Evolutionary conservation across 352 stramenopile species (phyloP), one percentile per base, ranked within the genome.

Genomic region (Pythium phragmiticola): DNA sequence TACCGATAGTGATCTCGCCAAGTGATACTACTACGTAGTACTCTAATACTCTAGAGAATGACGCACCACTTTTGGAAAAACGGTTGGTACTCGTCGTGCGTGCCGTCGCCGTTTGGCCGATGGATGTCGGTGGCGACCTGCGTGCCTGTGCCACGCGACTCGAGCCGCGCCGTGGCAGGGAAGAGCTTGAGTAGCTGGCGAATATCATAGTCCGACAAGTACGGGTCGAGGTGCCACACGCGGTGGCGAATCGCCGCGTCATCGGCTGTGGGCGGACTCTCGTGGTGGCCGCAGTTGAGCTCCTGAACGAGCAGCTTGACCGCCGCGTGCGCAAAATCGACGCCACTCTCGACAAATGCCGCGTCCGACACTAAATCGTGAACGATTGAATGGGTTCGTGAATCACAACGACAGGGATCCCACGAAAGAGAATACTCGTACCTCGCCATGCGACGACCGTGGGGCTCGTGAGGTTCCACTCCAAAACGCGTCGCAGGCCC

Each of bases 31-130:
- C 14, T n/a, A 36, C 47, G 7, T 48, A 33, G 6, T 34, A 50
- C 8, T 60, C 14, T 37, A 39, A 39, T 39, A 13, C 7, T 33
- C 60, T 63, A 92, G 23, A 92, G 63, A 37, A 92, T 68, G 28
- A 92, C 67, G 41, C 84, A 92, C 84, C 84, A 92, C 2, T 78
- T 74, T 47, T 89, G 56, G 17, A 90, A 80, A 61, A 92, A 92
- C 4, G 61, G 64, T n/a, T 63, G 67, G 21, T 67, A 70, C 36
- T 89, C 84, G 60, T 92, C 84, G 63, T 76, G 59, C 36, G 74
- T 61, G 4, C 84, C 82, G 41, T 89, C 71, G 16, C 76, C 71
- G 54, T 92, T 92, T 30, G 74, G 43, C 21, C 84, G 81, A 43
- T 72, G 58, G 43, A 86, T 70, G 34, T 72, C 69, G 7, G 81